Percentiles rank a stretch among this genome's conserved stretches.
phyloP scores from a whole-genome alignment of 2,329 filamentous ascomycete genomes.

The Penicillium sp. region DNA sequence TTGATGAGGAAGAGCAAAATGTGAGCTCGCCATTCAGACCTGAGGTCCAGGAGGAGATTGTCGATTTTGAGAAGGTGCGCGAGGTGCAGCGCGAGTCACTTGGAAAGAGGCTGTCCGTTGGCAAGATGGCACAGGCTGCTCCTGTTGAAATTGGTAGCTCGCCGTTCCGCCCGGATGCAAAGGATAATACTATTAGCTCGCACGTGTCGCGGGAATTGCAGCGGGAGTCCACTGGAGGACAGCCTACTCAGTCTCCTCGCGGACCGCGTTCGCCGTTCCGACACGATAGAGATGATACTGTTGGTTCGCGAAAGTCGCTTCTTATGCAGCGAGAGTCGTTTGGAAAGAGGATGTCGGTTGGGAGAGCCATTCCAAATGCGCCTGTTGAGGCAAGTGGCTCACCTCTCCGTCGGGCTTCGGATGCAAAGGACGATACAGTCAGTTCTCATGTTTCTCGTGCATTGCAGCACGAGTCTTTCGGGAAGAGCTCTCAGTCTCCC shows the following conservation, averaged over 20 bases:
- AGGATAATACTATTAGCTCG: constrained; percentile 37
- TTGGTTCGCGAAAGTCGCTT: constrained; percentile 31
- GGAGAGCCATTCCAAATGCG: background rate
- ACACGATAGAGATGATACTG: constrained; percentile 35
- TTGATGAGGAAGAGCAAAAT: constrained; percentile 27
- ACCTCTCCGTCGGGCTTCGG: constrained; percentile 33
- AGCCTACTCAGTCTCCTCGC: background rate
- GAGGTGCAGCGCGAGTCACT: constrained; percentile 20
- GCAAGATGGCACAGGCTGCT: background rate
- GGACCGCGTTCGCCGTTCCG: constrained; percentile 42
- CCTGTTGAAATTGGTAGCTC: constrained; percentile 35
- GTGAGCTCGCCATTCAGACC: constrained; percentile 47
- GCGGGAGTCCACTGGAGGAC: constrained; percentile 11
- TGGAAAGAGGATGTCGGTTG: constrained; percentile 1
- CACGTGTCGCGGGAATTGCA: constrained; percentile 21
- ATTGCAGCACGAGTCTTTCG: constrained; percentile 5
- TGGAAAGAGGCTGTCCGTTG: constrained; percentile 4
- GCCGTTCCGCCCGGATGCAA: constrained; percentile 37
- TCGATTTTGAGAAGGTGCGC: constrained; percentile 33
- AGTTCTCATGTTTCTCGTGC: constrained; percentile 4
- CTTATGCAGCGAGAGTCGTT: constrained; percentile 11
- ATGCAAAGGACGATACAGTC: constrained; percentile 11
- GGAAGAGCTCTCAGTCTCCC: constrained; percentile 12
- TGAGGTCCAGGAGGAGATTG: constrained; percentile 36
- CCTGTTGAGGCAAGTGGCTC: constrained; percentile 32